Conservation (phyloP, 2,329 filamentous ascomycete species). For the Penicillium sp. region DNA sequence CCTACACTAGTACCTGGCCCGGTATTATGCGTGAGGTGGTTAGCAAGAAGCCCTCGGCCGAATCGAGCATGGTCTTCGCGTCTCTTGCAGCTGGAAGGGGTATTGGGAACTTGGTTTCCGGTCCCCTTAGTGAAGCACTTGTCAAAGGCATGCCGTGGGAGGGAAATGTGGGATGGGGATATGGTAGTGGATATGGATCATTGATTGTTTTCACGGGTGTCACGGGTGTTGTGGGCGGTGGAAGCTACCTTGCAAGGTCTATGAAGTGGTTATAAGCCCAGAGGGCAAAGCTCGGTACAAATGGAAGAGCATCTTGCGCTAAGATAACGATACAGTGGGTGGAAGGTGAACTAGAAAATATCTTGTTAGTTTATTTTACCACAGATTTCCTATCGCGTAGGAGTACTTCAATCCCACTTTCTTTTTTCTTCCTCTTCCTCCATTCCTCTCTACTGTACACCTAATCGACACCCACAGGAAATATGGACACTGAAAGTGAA, state of each 20-base stretch:
- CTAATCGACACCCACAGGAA: too few relatives aligned
- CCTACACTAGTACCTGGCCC: slow-evolving; percentile 46
- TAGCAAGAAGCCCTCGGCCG: slow-evolving; percentile 36
- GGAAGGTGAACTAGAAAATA: background rate
- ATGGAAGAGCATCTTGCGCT: background rate
- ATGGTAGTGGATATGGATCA: slow-evolving; percentile 28
- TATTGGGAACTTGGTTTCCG: slow-evolving; percentile 51
- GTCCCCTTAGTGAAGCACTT: slow-evolving; percentile 50
- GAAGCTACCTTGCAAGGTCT: background rate
- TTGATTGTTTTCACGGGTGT: slow-evolving; percentile 32
- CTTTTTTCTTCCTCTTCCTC: too few relatives aligned
- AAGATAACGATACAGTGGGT: background rate
- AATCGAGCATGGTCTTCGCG: slow-evolving; percentile 51
- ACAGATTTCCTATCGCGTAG: too few relatives aligned
- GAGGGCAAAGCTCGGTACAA: background rate
- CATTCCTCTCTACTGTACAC: too few relatives aligned
- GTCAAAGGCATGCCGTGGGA: slow-evolving; percentile 21
- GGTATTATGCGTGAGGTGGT: slow-evolving; percentile 46
- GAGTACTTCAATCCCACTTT: too few relatives aligned
- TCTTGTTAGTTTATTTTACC: too few relatives aligned
- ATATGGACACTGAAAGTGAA: too few relatives aligned
- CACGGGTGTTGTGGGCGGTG: slow-evolving; percentile 18
- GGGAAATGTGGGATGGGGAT: slow-evolving; percentile 21
- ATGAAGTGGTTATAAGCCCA: background rate
- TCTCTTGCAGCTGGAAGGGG: slow-evolving; percentile 51